Percentiles rank a stretch among this genome's conserved stretches.
These are phyloP conservation scores for Nasturtium officinale DNA, from an alignment of 345 rosid species.

Conservation along the genomic window DNA sequence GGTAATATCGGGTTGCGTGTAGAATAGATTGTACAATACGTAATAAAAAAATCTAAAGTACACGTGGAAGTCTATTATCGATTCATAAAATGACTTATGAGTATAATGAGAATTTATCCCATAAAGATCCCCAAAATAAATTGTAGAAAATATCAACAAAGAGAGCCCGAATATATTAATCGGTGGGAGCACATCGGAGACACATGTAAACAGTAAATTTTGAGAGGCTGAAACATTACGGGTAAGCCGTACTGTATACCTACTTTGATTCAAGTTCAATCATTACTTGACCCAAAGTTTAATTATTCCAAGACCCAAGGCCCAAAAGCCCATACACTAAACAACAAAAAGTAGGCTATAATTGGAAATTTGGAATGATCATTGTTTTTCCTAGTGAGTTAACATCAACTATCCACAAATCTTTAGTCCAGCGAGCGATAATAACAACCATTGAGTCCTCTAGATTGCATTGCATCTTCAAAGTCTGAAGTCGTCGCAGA, in stretches of 20 bases:
- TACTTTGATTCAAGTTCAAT: background rate
- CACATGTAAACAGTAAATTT: background rate
- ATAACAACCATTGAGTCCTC: conserved; percentile 32
- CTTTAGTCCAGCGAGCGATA: background rate
- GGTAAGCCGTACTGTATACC: conserved; percentile 44
- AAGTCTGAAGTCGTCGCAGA: conserved; percentile 17
- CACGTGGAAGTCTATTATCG: background rate
- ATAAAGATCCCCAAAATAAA: too few species aligned
- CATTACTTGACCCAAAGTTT: too few species aligned
- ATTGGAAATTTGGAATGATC: conserved; percentile 2
- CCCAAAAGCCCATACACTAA: background rate
- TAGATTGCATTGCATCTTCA: conserved; percentile 18
- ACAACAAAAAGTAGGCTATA: background rate
- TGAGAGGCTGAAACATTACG: conserved; percentile 35
- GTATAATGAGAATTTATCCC: background rate
- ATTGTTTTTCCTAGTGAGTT: background rate
- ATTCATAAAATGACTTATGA: background rate
- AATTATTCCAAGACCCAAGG: background rate
- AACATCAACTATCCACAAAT: conserved; percentile 15
- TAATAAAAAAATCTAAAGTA: background rate
- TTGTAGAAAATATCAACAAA: too few species aligned
- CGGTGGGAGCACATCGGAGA: background rate
- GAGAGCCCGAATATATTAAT: background rate
- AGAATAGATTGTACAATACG: background rate
- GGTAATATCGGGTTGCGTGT: background rate